Evolutionary conservation across 805 yeast genomes (phyloP), one percentile per base, ranked within the genome.

Genomic region (Sugiyamaella marilandica): DNA sequence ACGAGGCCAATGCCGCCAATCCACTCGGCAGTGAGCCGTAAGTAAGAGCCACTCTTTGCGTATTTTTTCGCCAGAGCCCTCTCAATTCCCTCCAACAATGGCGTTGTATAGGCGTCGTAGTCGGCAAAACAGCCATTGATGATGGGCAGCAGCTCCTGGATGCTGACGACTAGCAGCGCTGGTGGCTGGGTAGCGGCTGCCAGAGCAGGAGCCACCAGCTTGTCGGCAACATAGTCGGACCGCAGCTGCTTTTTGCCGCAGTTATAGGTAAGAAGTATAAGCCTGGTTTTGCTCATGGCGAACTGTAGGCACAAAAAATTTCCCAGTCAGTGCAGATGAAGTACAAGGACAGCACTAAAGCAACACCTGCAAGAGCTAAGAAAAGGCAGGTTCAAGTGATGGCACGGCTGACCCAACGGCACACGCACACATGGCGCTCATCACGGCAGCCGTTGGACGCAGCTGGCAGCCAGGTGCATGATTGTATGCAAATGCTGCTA

Each of bases 101-200:
- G 70, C 19, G 49, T 45, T 14, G 62, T 26, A 47, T 60, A 68
- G 18, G 41, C 49, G 2, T 51, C 59, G 1, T 51, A 29, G 24
- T 55, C 47, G 9, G 59, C 62, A 37, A 71, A 59, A 32, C 68
- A 59, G 7, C 67, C 65, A 19, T 65, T 65, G 44, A 60, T 51
- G 33, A 71, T 62, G 2, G 75, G 70, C 1, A 67, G 63, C 14
- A 68, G 51, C 52, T 71, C 75, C 55, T 71, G 71, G 19, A 70
- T 54, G 1, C 66, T 70, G 18, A 70, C 33, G 11, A 62, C 70
- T n/a, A 70, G 29, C 32, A 70, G 33, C 2, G 62, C 62, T 21
- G 58, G 55, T 33, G 53, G 36, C 21, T 26, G 21, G 13, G 33
- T 14, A 18, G 36, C 26, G 29, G 26, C 47, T 7, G 53, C 50